Conservation (phyloP, 352 stramenopile species). For the Phytophthora sojae region DNA sequence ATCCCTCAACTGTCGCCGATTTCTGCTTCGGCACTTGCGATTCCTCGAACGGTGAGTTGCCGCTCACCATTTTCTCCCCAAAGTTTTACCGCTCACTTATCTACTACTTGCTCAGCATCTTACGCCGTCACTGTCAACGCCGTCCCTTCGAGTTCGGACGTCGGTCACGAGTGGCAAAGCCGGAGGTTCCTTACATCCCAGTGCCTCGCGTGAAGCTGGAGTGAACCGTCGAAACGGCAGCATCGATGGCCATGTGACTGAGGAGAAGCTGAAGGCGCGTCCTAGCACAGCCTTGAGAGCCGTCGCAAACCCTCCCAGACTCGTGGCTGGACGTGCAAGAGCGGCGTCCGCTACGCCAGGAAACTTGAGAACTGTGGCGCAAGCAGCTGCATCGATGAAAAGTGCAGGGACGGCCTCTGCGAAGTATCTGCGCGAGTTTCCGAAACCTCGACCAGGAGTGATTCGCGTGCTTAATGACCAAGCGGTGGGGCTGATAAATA, state of each 20-base stretch:
- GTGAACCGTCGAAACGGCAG: constrained; percentile 14
- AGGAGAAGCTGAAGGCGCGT: constrained; percentile 13
- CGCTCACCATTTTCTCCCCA: not conserved
- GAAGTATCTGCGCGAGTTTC: constrained; percentile 71
- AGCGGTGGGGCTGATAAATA: constrained; percentile 19
- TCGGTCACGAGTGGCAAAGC: constrained; percentile 11
- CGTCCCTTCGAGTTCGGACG: constrained; percentile 51
- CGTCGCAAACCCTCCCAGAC: constrained; percentile 6
- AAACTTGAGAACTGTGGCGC: constrained; percentile 1
- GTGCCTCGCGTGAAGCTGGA: not conserved
- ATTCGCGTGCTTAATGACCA: constrained; percentile 42
- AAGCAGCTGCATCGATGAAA: constrained; percentile 14
- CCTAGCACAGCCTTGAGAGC: constrained; percentile 29
- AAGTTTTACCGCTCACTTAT: not conserved
- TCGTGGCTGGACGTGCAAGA: constrained; percentile 10
- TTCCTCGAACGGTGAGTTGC: constrained; percentile 50
- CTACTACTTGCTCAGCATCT: constrained; percentile 35
- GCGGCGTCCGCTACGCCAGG: constrained; percentile 23
- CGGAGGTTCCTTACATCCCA: constrained; percentile 1
- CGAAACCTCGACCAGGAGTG: constrained; percentile 55
- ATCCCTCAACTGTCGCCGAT: constrained; percentile 49
- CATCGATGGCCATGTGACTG: not conserved
- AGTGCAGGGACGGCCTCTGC: constrained; percentile 11
- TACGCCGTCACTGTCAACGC: constrained; percentile 43
- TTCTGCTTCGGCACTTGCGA: constrained; percentile 37